Conservation (phyloP, 2,329 filamentous ascomycete species). For the Xylaria sp. region DNA sequence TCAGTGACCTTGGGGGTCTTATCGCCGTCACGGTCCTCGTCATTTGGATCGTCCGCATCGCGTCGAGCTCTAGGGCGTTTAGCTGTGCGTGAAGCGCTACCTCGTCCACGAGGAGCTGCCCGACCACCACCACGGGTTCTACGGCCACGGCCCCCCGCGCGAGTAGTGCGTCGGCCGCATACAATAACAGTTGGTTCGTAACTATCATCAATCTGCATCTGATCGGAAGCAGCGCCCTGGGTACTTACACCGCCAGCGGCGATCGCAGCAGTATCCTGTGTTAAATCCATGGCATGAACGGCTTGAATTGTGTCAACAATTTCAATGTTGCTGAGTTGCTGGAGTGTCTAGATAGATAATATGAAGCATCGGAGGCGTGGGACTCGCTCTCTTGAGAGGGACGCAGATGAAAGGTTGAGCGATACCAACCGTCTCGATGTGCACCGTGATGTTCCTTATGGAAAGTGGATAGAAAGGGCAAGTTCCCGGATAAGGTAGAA, state of each 20-base stretch:
- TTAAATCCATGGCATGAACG: neutral
- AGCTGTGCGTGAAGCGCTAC: neutral
- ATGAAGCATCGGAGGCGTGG: neutral
- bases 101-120: neutral
- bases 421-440: neutral
- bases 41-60: neutral
- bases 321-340: neutral
- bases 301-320: neutral
- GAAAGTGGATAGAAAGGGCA: too few relatives aligned
- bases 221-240: neutral
- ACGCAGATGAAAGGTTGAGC: neutral
- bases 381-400: neutral
- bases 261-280: neutral
- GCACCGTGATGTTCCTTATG: neutral
- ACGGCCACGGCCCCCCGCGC: neutral
- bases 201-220: neutral
- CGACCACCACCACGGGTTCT: neutral
- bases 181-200: too few relatives aligned
- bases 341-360: neutral
- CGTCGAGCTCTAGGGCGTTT: slow-evolving; percentile 8
- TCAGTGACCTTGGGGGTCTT: neutral
- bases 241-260: neutral
- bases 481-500: neutral
- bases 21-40: neutral
- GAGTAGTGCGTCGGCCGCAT: too few relatives aligned